Evolutionary conservation across 176 grass and related monocot species (phyloP).

Genomic region (Oryza rufipogon): DNA sequence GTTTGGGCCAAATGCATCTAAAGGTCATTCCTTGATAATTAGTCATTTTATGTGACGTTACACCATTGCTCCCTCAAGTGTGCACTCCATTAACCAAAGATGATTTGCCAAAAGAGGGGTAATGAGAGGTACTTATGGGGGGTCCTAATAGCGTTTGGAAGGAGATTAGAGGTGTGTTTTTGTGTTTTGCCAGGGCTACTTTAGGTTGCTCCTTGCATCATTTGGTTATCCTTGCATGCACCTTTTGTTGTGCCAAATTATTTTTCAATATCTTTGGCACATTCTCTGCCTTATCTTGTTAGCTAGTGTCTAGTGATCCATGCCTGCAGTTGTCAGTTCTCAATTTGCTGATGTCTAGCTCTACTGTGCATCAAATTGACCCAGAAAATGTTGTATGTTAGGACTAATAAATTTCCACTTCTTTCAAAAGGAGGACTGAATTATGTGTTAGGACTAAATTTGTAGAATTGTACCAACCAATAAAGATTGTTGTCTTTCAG

Average conservation of each 20-base stretch:
- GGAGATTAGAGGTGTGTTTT: background rate
- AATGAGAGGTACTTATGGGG: constrained; percentile 2
- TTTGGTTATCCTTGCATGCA: background rate
- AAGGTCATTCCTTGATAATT: background rate
- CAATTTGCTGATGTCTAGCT: background rate
- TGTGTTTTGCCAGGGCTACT: background rate
- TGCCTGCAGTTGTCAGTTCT: background rate
- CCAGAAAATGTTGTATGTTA: background rate
- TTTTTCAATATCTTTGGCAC: constrained; percentile 26
- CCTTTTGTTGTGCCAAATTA: constrained; percentile 11
- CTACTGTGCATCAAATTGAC: background rate
- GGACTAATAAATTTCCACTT: background rate
- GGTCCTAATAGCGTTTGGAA: background rate
- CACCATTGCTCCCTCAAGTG: background rate
- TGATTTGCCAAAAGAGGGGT: background rate
- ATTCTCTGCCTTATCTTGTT: constrained; percentile 31
- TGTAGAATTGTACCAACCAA: background rate
- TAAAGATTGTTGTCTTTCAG: no score
- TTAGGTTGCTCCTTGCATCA: constrained; percentile 4
- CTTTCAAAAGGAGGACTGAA: no score
- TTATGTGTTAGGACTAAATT: background rate
- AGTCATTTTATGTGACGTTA: background rate
- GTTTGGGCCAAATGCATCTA: background rate
- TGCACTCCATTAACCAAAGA: background rate
- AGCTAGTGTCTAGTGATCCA: constrained; percentile 29